Percentiles rank a stretch among this genome's conserved stretches.
phyloP scores from a whole-genome alignment of 2,329 filamentous ascomycete species.

The Alternaria postmessia region DNA sequence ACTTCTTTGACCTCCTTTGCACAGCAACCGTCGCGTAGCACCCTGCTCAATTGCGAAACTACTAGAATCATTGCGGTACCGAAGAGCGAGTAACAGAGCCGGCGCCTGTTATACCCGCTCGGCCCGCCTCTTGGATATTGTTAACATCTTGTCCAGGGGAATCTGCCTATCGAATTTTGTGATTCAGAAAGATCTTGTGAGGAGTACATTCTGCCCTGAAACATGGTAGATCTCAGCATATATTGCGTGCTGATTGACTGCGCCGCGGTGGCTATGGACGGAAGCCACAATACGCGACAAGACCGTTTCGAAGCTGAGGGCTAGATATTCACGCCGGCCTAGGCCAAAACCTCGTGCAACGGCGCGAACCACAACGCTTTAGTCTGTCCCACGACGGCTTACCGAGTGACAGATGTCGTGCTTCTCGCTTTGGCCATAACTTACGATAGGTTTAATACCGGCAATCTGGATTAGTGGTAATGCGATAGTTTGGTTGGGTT shows the following conservation, averaged over 20 bases:
- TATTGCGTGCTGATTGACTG: background rate
- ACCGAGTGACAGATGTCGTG: constrained; percentile 10
- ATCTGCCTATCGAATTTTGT: background rate
- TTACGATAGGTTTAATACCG: background rate
- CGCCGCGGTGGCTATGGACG: background rate
- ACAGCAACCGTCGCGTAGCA: background rate
- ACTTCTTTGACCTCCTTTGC: constrained; percentile 4
- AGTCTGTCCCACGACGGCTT: background rate
- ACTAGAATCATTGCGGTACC: background rate
- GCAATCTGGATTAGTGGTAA: background rate
- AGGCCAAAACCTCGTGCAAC: constrained; percentile 2
- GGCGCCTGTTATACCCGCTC: background rate
- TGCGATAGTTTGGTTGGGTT: background rate
- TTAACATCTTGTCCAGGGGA: background rate
- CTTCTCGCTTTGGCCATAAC: background rate
- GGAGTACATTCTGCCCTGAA: background rate
- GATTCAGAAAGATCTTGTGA: no score
- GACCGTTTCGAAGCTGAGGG: constrained; percentile 10
- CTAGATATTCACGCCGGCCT: background rate
- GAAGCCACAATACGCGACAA: background rate
- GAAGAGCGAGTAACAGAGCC: background rate
- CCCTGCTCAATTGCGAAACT: background rate
- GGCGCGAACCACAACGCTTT: constrained; percentile 6
- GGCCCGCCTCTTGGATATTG: background rate
- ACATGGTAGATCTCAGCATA: background rate